A percentile compares a stretch with the other conserved stretches of the same genome.
These are phyloP conservation scores for Pseudomassariella vexata DNA, from an alignment of 2,329 filamentous ascomycete genomes.

Conservation along the genomic window DNA sequence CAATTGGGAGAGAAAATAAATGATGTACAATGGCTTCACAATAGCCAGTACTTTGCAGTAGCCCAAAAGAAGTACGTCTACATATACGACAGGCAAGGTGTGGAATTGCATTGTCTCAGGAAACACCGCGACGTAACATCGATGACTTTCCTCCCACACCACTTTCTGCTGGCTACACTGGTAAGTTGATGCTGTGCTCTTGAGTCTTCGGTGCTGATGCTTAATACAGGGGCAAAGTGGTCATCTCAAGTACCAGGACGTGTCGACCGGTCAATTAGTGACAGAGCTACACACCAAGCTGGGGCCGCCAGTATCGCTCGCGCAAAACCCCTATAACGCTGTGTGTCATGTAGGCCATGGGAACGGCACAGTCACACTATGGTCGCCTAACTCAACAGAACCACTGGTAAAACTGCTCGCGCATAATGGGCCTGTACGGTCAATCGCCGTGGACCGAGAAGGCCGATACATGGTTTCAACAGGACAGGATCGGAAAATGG, in stretches of 20 bases:
- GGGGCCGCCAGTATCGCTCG: constrained; percentile 75
- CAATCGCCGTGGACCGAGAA: constrained; percentile 78
- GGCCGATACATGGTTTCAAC: constrained; percentile 94
- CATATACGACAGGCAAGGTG: constrained; percentile 87
- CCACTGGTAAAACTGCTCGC: constrained; percentile 87
- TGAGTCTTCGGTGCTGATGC: constrained; percentile 5
- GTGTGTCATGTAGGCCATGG: constrained; percentile 90
- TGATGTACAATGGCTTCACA: constrained; percentile 88
- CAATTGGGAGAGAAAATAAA: constrained; percentile 87
- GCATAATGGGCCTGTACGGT: constrained; percentile 82
- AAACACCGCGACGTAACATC: constrained; percentile 88
- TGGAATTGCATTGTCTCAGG: constrained; percentile 85
- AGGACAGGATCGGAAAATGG: constrained; percentile 84
- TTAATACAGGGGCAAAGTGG: constrained; percentile 65
- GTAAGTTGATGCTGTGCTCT: constrained; percentile 40
- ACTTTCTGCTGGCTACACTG: constrained; percentile 85
- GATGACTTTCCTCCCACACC: constrained; percentile 94
- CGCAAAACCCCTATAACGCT: constrained; percentile 88
- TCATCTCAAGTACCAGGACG: constrained; percentile 89
- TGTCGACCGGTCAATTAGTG: constrained; percentile 85
- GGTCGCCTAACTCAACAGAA: constrained; percentile 86
- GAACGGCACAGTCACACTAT: constrained; percentile 89
- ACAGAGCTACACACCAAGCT: constrained; percentile 79
- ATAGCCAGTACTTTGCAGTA: constrained; percentile 89
- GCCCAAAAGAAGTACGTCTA: constrained; percentile 96